Conservation (phyloP, 169 alveolate species). For the Plasmodium ovale region DNA sequence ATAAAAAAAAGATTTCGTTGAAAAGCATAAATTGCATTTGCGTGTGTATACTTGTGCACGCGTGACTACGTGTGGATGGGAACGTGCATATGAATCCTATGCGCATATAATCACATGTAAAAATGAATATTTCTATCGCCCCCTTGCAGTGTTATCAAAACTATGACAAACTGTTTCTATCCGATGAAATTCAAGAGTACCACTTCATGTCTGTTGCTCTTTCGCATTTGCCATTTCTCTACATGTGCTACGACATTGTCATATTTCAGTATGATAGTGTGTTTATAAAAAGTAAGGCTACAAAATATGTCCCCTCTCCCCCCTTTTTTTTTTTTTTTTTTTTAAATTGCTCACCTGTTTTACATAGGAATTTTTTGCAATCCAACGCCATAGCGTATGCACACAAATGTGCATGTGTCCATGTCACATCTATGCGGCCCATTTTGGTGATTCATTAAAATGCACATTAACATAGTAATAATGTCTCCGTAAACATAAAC, state of each 20-base stretch:
- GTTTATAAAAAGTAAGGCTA: constrained; percentile 63
- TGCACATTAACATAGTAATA: background rate
- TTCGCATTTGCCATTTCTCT: constrained; percentile 73
- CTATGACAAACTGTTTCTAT: constrained; percentile 45
- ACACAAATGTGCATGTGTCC: background rate
- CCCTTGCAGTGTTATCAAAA: constrained; percentile 48
- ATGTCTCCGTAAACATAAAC: background rate
- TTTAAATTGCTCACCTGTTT: background rate
- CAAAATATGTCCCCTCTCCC: no score
- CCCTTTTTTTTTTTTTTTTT: no score
- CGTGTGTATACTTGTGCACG: background rate
- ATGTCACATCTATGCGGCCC: background rate
- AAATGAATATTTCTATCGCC: background rate
- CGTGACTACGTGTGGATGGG: background rate
- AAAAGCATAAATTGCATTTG: background rate
- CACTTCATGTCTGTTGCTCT: constrained; percentile 72
- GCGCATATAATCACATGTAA: background rate
- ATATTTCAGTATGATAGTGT: constrained; percentile 74
- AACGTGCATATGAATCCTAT: background rate
- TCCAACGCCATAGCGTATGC: background rate
- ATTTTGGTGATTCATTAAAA: background rate
- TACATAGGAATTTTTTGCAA: background rate
- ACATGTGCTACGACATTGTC: constrained; percentile 66
- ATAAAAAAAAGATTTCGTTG: background rate
- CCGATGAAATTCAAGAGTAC: constrained; percentile 68